Base-by-base conservation (phyloP, 1,139 yeast species). In the Sugiyamaella grinbergsii region DNA sequence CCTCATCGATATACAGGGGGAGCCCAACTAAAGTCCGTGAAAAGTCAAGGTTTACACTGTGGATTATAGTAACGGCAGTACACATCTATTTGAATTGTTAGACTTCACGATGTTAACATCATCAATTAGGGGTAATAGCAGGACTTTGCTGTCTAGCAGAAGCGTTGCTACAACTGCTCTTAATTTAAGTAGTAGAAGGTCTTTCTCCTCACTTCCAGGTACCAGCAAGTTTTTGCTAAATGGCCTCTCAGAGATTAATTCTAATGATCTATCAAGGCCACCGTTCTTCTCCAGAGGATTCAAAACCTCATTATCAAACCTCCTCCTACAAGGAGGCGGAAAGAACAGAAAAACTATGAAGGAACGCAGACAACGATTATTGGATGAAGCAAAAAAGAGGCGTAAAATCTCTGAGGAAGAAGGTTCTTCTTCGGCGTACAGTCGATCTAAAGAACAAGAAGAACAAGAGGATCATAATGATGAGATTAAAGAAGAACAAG, bases 391-490 rank as follows among this genome's bases (percentile, higher is more conserved):
- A n/a, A 37, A 29, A 26, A 45, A 22, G 16, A 28, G 49, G 29
- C 42, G 38, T 11, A 38, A 31, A 16, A 37, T 16, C 10, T 29
- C 37, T 36, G 42, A 20, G 2, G 38, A 32, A 11, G 43, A 32
- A 2, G 37, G n/a, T 5, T n/a, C 29, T 10, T 13, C 26, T 28
- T 11, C 37, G 3, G 23, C 49, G 18, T 15, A 18, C n/a, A 2
- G 10, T 16, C 38, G 29, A 13, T 28, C 28, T 2, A 15, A 37
- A 13, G 39, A 36, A 2, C 26, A 28, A 19, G 45, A 39, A 19
- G 47, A 41, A n/a, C 45, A 42, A 23, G 55, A 51, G 54, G 47
- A 8, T 22, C 39, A 36, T 40, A 44, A 39, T 23, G 36, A 51
- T 22, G 29, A 50, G 38, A 23, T 31, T 16, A 38, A 49, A 19